Evolutionary conservation across 2,329 filamentous ascomycete genomes (phyloP), one percentile per base, ranked within the genome.

Genomic region (Ophiostoma ips): DNA sequence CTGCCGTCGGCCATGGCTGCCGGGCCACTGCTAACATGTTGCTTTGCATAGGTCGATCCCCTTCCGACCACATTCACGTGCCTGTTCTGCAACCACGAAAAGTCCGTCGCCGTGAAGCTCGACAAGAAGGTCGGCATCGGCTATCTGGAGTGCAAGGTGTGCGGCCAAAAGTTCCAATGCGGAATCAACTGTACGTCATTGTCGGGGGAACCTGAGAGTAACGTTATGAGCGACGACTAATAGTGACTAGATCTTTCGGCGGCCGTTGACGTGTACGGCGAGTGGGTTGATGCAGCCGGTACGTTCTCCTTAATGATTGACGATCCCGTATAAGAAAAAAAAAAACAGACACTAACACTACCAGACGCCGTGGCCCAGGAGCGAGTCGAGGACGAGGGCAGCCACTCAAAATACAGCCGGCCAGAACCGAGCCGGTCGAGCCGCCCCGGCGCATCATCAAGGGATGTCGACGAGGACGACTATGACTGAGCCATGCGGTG

Each of bases 61-160:
- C 74, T 92, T 16, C 75, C 83, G 3, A 89, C 86, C 3, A 78
- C 79, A n/a, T 98, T 98, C 66, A 87, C 89, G 51, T 98, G 92
- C 64, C 81, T 98, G 43, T 98, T 98, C 70, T 98, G 92, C 74
- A 96, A 95, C 65, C 89, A 96, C 68, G 92, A 96, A 64, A 92
- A 87, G 57, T 87, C 89, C 0, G 86, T 98, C 48, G 76, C 79
- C 28, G 85, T 95, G 58, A 92, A 94, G 66, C 75, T 98, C 47
- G 88, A 98, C 64, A 95, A 94, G 73, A 96, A 96, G 65, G 73
- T 80, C 28, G 87, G 87, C 48, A 76, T 95, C 35, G 92, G 90
- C 44, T 79, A 84, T 54, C 73, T 98, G 24, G 79, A 83, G 53
- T 98, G 92, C 71, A 94, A 90, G 64, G 79, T 95, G 49, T 98